Conservation (phyloP, 2,329 filamentous ascomycete species). For the Rhynchosporium agropyri region DNA sequence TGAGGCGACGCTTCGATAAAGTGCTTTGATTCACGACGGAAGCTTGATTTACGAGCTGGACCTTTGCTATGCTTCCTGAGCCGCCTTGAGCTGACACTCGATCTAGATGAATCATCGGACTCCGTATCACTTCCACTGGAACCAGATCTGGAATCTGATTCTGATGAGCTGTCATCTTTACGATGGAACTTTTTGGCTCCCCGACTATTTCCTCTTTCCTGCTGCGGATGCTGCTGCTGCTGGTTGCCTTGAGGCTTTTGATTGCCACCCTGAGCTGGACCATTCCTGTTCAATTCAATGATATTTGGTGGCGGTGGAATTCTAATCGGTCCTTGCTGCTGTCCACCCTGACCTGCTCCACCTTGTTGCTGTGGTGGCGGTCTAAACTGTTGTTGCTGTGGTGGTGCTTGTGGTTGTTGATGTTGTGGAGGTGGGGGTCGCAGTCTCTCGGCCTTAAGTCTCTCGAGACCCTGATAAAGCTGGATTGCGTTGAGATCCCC, state of each 20-base stretch:
- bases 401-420: conserved; percentile 19
- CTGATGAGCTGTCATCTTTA: conserved; percentile 7
- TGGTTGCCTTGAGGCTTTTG: neutral
- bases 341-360: neutral
- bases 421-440: conserved; percentile 22
- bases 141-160: conserved; percentile 12
- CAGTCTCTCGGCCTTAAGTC: conserved; percentile 25
- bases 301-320: neutral
- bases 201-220: conserved; percentile 12
- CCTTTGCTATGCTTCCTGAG: conserved; percentile 23
- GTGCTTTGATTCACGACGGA: conserved; percentile 17
- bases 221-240: neutral
- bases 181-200: conserved; percentile 13
- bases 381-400: conserved; percentile 12
- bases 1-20: conserved; percentile 24
- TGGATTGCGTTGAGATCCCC: conserved; percentile 29
- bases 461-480: conserved; percentile 33
- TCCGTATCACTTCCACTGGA: conserved; percentile 7
- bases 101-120: conserved; percentile 1
- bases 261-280: conserved; percentile 5
- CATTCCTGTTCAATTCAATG: conserved; percentile 13
- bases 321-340: conserved; percentile 11
- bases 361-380: conserved; percentile 16
- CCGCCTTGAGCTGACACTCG: conserved; percentile 18
- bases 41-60: conserved; percentile 32